Percentiles rank a stretch among this genome's conserved stretches.
phyloP scores from a whole-genome alignment of 2,329 filamentous ascomycete genomes.

The Mycosphaerella arachidis region DNA sequence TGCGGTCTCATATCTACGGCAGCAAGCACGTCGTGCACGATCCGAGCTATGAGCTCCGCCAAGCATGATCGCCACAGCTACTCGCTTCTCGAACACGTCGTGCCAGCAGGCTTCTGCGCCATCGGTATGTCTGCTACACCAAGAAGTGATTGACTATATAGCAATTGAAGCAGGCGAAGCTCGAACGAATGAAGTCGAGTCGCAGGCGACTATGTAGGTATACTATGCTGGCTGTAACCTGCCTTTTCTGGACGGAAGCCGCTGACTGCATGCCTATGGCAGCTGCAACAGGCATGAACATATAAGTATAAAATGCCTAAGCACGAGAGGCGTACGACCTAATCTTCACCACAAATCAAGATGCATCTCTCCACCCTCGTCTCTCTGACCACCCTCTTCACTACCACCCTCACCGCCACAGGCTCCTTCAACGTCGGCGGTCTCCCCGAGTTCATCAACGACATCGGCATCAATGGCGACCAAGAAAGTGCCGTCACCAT shows the following conservation, averaged over 20 bases:
- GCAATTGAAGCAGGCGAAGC: not conserved
- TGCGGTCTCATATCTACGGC: not conserved
- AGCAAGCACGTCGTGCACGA: not conserved
- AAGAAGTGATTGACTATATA: not conserved
- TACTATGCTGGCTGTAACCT: not conserved
- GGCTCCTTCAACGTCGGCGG: slow-evolving; percentile 51
- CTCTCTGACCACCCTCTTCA: not conserved
- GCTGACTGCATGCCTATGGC: not conserved
- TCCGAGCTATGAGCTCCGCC: not conserved
- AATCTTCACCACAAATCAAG: not conserved
- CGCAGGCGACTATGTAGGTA: not conserved
- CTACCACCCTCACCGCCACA: not conserved
- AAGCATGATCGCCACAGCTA: not conserved
- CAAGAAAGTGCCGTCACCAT: slow-evolving; percentile 54
- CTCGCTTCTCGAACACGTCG: not conserved
- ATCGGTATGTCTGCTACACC: not conserved
- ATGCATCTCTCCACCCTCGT: not conserved
- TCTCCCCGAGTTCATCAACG: slow-evolving; percentile 53
- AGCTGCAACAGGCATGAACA: not conserved
- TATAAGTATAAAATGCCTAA: not conserved
- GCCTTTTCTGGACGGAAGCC: not conserved
- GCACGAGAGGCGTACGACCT: too few species aligned
- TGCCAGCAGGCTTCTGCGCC: not conserved
- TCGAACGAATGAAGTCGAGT: not conserved
- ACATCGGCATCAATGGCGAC: slow-evolving; percentile 58